These are phyloP conservation scores for Candida frijolesensis DNA, from an alignment of 1,139 yeast genomes.

Conservation along the genomic window DNA sequence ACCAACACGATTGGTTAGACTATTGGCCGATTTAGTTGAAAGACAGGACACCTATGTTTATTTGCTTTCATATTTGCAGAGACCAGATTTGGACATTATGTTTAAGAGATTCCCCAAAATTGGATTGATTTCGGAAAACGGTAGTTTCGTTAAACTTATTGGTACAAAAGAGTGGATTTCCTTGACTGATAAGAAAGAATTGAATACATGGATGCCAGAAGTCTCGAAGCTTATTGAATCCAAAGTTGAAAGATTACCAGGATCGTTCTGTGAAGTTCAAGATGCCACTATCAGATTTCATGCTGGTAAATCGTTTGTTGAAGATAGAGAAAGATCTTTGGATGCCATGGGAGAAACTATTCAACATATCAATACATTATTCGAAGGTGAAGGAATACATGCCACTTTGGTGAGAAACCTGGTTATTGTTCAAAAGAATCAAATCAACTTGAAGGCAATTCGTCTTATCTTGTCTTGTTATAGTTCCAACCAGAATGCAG, in stretches of 20 bases:
- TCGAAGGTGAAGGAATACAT: conserved; percentile 66
- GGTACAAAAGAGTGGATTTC: conserved; percentile 65
- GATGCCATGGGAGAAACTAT: conserved; percentile 82
- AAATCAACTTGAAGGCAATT: conserved; percentile 55
- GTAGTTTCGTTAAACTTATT: conserved; percentile 68
- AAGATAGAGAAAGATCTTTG: conserved; percentile 66
- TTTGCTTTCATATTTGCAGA: conserved; percentile 65
- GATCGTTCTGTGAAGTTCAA: conserved; percentile 69
- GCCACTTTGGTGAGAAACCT: conserved; percentile 73
- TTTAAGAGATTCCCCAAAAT: conserved; percentile 68
- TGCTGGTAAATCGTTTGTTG: conserved; percentile 60
- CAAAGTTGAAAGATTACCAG: conserved; percentile 79
- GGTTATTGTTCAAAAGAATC: conserved; percentile 66
- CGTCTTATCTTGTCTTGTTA: conserved; percentile 45
- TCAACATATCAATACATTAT: conserved; percentile 80
- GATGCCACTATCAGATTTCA: conserved; percentile 78
- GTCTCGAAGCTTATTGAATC: conserved; percentile 62
- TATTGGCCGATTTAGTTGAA: conserved; percentile 50
- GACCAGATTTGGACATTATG: conserved; percentile 64
- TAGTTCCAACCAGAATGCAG: conserved; percentile 19
- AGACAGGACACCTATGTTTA: conserved; percentile 66
- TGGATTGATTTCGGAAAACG: conserved; percentile 89
- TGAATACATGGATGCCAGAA: conserved; percentile 62
- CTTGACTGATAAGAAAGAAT: conserved; percentile 54
- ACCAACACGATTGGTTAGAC: conserved; percentile 52